Evolutionary conservation across 1,284 basidiomycete genomes (phyloP).

Genomic region (Lentinula novae-zelandiae): DNA sequence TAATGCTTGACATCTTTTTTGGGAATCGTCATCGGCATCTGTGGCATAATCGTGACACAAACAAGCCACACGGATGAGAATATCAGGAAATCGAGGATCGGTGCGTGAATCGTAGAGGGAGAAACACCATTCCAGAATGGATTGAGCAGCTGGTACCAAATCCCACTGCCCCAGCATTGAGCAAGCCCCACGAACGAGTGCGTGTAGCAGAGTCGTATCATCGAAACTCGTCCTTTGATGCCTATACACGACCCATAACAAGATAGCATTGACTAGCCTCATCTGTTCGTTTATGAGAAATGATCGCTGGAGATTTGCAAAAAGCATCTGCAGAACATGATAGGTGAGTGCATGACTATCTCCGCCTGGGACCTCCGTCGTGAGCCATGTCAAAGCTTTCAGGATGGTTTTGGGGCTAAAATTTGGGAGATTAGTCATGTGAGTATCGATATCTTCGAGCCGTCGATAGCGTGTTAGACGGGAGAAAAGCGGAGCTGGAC

Average conservation of each 20-base stretch:
- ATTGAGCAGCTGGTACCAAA: conserved; percentile 64
- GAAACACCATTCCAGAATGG: conserved; percentile 78
- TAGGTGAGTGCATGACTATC: conserved; percentile 59
- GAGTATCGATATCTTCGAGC: conserved; percentile 43
- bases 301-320: conserved; percentile 62
- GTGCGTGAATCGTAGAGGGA: conserved; percentile 39
- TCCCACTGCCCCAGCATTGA: conserved; percentile 68
- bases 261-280: conserved; percentile 71
- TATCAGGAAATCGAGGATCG: conserved; percentile 56
- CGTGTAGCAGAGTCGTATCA: conserved; percentile 56
- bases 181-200: conserved; percentile 66
- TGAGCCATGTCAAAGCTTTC: conserved; percentile 58
- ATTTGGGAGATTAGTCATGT: conserved; percentile 61
- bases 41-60: conserved; percentile 50
- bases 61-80: conserved; percentile 62
- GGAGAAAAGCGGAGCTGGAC: conserved; percentile 34
- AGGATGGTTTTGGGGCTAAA: conserved; percentile 49
- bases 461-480: conserved; percentile 49
- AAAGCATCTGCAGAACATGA: conserved; percentile 72
- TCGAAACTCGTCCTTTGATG: conserved; percentile 42
- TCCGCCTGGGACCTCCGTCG: conserved; percentile 30
- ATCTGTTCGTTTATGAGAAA: conserved; percentile 87
- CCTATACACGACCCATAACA: conserved; percentile 67
- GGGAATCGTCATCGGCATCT: conserved; percentile 25
- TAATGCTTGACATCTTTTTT: conserved; percentile 41